Conservation (phyloP, 176 grass and related monocot genomes). For the Microstegium vimineum region DNA sequence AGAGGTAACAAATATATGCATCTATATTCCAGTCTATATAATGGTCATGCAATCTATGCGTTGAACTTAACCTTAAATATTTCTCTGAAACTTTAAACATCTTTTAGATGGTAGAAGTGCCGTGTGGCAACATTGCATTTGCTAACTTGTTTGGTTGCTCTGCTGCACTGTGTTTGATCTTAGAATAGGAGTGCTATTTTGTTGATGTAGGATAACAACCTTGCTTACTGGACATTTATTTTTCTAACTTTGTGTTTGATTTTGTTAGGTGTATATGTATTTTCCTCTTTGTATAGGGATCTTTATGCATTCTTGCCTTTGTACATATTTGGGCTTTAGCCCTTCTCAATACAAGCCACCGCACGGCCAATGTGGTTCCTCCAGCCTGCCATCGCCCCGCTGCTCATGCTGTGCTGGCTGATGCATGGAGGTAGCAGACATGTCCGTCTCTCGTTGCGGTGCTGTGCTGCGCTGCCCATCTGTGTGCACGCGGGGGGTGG, state of each 20-base stretch:
- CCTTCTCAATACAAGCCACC: background rate
- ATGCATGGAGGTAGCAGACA: background rate
- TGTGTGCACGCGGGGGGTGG: no score
- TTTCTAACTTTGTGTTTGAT: slow-evolving; percentile 6
- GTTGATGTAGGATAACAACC: background rate
- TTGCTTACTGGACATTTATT: background rate
- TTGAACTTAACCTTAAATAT: background rate
- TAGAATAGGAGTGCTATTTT: background rate
- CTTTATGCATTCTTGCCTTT: background rate
- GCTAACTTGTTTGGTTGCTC: slow-evolving; percentile 3
- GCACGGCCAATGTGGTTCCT: background rate
- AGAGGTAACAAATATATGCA: no score
- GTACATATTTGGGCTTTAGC: background rate
- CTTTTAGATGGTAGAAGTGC: slow-evolving; percentile 23
- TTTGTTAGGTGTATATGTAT: background rate
- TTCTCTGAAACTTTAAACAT: background rate
- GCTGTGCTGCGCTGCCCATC: no score
- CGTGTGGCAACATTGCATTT: background rate
- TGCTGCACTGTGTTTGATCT: background rate
- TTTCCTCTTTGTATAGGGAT: background rate
- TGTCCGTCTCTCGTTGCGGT: background rate
- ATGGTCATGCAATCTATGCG: no score
- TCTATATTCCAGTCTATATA: no score
- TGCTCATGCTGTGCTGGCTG: background rate
- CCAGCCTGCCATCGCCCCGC: background rate